Evolutionary conservation across 2,329 filamentous ascomycete genomes (phyloP), one percentile per base, ranked within the genome.

Genomic region (Ophiostoma novo-ulmi): DNA sequence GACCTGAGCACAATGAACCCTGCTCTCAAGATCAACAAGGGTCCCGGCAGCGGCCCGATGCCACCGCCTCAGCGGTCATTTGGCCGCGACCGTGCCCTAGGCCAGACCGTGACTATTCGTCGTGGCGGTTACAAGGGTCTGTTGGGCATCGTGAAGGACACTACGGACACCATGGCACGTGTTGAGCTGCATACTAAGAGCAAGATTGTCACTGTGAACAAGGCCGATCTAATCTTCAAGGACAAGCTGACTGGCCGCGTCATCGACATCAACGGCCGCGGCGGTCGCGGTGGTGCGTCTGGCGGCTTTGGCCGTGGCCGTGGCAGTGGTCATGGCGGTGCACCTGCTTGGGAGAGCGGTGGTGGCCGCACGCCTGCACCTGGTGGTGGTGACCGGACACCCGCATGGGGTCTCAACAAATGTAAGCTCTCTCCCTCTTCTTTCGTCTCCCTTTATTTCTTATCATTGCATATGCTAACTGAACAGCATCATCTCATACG

Each of bases 101-200:
- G 94, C 63, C 94, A 97, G 81, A 97, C 93, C 0, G 93, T 98
- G 64, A 92, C 90, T 69, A 91, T 98, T 77, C 88, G 89, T 71
- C 93, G 90, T 77, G 95, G 95, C 38, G 89, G 91, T 31, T 93
- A 94, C 83, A 99, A 99, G 81, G 94, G 94, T 71, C 85, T 97
- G 63, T 83, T 98, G 61, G 95, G 95, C 75, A 97, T 97, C 74
- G 94, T 99, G 75, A 97, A 97, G 78, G 94, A 98, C 78, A 91
- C 94, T 0, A 97, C 92, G 7, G 94, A 96, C 75, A 87, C 87
- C 3, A 88, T 91, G 76, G 94, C 93, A 39, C 91, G 94, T 73
- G 91, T 99, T 61, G 95, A 99, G 80, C 83, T 99, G 55, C 94
- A 98, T 78, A 94, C 94, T 6, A 97, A 97, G 82, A 92, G 89